These are phyloP conservation scores for Pythium apleroticum DNA, from an alignment of 352 stramenopile genomes.

Conservation along the genomic window DNA sequence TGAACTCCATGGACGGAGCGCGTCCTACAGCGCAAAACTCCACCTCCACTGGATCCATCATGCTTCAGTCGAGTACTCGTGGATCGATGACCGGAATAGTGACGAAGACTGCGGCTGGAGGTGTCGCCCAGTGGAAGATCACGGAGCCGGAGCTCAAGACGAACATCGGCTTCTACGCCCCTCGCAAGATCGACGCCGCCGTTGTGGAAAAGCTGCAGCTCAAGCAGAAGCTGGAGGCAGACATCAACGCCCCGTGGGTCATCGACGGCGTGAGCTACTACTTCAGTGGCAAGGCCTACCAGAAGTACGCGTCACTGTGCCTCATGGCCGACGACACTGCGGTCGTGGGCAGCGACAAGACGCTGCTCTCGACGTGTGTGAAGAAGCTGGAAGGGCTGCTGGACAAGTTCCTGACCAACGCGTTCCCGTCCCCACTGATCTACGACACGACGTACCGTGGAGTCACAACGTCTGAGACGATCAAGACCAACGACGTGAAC, in stretches of 20 bases:
- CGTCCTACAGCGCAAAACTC: constrained; percentile 24
- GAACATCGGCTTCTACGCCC: constrained; percentile 58
- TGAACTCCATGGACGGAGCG: constrained; percentile 37
- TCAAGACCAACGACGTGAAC: constrained; percentile 47
- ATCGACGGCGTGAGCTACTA: constrained; percentile 60
- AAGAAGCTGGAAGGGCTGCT: constrained; percentile 59
- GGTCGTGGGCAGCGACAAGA: constrained; percentile 48
- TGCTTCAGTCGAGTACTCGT: constrained; percentile 53
- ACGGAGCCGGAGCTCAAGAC: constrained; percentile 47
- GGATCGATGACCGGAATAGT: constrained; percentile 53
- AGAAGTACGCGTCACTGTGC: constrained; percentile 82
- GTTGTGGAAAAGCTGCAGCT: constrained; percentile 36
- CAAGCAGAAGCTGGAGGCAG: constrained; percentile 44
- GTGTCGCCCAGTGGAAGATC: constrained; percentile 51
- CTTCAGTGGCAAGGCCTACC: constrained; percentile 73
- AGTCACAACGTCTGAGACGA: constrained; percentile 44
- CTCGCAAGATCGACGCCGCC: constrained; percentile 28
- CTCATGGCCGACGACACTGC: constrained; percentile 57
- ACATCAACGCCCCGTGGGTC: constrained; percentile 58
- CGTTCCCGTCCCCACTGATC: constrained; percentile 42
- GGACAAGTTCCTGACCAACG: constrained; percentile 61
- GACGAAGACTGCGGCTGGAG: constrained; percentile 35
- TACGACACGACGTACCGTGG: constrained; percentile 73
- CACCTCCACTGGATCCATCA: constrained; percentile 29
- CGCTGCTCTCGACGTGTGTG: constrained; percentile 45